Evolutionary conservation across 495 filamentous ascomycete species (phyloP), one percentile per base, ranked within the genome.

Genomic region (Aspergillus taichungensis): DNA sequence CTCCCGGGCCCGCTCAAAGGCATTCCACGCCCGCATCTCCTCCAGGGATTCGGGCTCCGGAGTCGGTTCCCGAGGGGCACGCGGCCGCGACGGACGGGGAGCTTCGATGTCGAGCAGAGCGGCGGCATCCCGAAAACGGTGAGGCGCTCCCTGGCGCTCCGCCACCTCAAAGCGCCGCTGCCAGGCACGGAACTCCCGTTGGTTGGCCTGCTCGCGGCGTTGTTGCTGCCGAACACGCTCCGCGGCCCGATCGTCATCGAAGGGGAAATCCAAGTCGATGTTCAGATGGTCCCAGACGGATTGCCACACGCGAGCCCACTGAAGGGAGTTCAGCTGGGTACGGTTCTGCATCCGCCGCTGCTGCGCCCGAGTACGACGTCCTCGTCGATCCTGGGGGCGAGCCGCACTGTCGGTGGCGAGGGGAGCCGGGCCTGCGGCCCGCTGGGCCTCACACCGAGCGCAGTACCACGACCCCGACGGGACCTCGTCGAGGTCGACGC

Each of bases 231-330:
- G 37, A 51, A 74, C 58, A 33, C 77, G 68, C 42, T 68, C 55
- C 50, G 50, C 70, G 64, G 53, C 66, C 52, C 61, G 61, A 18
- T 88, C 83, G 51, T 91, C 84, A 49, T 88, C 85, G 55, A 89
- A 91, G 9, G 87, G 85, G 56, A 90, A 92, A 59, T 96, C 89
- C 13, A 95, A 75, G 54, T 96, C 90, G 33, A 96, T 49, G 47
- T 85, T 80, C 8, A 89, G 63, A 36, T 74, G 63, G 39, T 80
- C 69, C 69, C 75, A 80, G 2, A 85, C 78, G 28, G 71, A 73
- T 57, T 82, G 78, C 81, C 81, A 85, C 14, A 84, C 80, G 4
- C 76, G 71, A n/a, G 77, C 76, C 80, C 80, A 85, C 40, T 69
- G 66, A 2, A 72, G 62, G 5, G 69, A 72, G 34, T 70, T 68